phyloP scores from a whole-genome alignment of 805 yeast species.

The Komagataella mondaviorum region DNA sequence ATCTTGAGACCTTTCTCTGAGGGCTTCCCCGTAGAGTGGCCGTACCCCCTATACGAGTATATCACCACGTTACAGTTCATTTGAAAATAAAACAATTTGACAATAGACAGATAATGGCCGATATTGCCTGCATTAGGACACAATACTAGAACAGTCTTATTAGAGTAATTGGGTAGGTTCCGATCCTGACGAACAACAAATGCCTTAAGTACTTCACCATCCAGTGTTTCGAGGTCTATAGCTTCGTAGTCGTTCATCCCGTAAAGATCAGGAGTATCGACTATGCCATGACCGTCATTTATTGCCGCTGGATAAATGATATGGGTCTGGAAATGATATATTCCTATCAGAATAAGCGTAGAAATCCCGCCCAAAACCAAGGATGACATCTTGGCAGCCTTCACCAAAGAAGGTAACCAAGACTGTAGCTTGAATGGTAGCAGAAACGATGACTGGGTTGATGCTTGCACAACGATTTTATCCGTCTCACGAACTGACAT shows the following conservation, averaged over 20 bases:
- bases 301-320: slow-evolving; percentile 77
- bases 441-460: not conserved
- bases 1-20: slow-evolving; percentile 66
- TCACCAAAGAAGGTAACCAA: not conserved
- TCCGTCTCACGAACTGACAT: not conserved
- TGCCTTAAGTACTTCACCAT: slow-evolving; percentile 56
- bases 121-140: slow-evolving; percentile 96
- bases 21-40: slow-evolving; percentile 64
- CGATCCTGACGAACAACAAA: slow-evolving; percentile 43
- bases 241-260: slow-evolving; percentile 51
- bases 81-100: slow-evolving; percentile 45
- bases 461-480: not conserved
- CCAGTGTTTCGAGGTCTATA: slow-evolving; percentile 47
- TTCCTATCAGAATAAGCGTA: slow-evolving; percentile 29
- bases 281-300: slow-evolving; percentile 58
- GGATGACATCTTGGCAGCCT: not conserved
- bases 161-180: slow-evolving; percentile 21
- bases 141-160: slow-evolving; percentile 63
- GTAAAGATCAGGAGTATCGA: slow-evolving; percentile 66
- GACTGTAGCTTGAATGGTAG: not conserved
- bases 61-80: slow-evolving; percentile 69
- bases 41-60: slow-evolving; percentile 88
- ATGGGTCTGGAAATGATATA: slow-evolving; percentile 48
- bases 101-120: slow-evolving; percentile 80
- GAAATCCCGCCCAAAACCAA: slow-evolving; percentile 13